A percentile compares a stretch with the other conserved stretches of the same genome.
These are phyloP conservation scores for Globisporangium camurandrum DNA, from an alignment of 352 stramenopile species.

Conservation along the genomic window DNA sequence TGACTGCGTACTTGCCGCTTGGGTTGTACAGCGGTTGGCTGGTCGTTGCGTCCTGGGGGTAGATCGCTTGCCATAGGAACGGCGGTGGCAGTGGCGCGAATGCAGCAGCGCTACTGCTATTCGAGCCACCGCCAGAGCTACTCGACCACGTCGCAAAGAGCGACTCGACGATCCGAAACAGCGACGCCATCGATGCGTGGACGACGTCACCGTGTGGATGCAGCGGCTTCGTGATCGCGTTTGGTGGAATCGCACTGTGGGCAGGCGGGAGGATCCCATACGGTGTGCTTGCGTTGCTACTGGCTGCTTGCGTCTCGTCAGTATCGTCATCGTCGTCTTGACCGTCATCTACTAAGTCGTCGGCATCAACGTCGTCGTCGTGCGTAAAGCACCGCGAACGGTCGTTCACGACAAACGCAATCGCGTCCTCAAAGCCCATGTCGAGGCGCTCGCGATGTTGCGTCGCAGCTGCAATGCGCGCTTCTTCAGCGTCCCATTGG, in stretches of 20 bases:
- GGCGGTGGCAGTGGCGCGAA: slow-evolving; percentile 8
- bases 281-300: slow-evolving; percentile 32
- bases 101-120: background rate
- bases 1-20: slow-evolving; percentile 69
- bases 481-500: slow-evolving; percentile 48
- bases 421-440: slow-evolving; percentile 72
- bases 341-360: slow-evolving; percentile 66
- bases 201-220: slow-evolving; percentile 58
- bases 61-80: slow-evolving; percentile 71
- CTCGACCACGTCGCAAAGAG: slow-evolving; percentile 21
- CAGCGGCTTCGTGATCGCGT: slow-evolving; percentile 46
- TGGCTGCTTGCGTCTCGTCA: background rate
- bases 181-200: slow-evolving; percentile 55
- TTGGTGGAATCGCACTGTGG: slow-evolving; percentile 46
- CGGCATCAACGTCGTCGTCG: slow-evolving; percentile 50
- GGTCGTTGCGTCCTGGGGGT: slow-evolving; percentile 47
- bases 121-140: background rate
- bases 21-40: slow-evolving; percentile 51
- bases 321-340: slow-evolving; percentile 46
- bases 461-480: slow-evolving; percentile 36
- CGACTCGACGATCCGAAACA: slow-evolving; percentile 59
- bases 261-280: slow-evolving; percentile 44
- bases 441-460: slow-evolving; percentile 41
- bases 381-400: slow-evolving; percentile 36
- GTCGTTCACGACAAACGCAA: slow-evolving; percentile 66